These are phyloP conservation scores for Daldinia bambusicola DNA, from an alignment of 495 filamentous ascomycete species.

Conservation along the genomic window DNA sequence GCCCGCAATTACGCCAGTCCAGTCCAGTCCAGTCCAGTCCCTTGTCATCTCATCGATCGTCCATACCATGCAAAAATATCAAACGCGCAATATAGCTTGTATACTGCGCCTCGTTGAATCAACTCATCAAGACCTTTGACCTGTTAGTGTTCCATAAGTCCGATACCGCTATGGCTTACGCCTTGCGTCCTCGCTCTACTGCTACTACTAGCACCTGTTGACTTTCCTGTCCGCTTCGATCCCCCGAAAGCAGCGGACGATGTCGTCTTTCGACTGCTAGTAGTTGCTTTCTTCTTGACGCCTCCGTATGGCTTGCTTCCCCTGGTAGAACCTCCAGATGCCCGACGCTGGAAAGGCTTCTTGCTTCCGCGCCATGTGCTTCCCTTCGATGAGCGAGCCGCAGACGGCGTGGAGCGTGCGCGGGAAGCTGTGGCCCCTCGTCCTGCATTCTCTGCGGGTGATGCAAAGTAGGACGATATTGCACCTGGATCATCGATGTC, in stretches of 20 bases:
- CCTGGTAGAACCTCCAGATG: constrained; percentile 42
- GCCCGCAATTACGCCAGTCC: constrained; percentile 14
- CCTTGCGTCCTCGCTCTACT: constrained; percentile 30
- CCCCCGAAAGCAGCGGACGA: constrained; percentile 31
- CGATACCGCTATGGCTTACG: constrained; percentile 40
- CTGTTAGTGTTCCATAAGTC: constrained; percentile 45
- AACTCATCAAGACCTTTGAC: not conserved
- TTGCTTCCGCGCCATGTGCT: constrained; percentile 40
- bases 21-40: constrained; percentile 9
- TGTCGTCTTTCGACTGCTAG: constrained; percentile 31
- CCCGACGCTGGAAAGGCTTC: constrained; percentile 32
- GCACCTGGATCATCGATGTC: constrained; percentile 55
- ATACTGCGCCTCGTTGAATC: constrained; percentile 15
- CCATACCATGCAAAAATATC: constrained; percentile 15
- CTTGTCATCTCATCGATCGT: constrained; percentile 23
- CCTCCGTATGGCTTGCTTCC: constrained; percentile 37
- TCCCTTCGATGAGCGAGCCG: constrained; percentile 16
- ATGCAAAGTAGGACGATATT: constrained; percentile 59
- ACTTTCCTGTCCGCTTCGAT: constrained; percentile 12
- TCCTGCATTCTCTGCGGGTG: constrained; percentile 44
- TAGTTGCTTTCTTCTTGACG: constrained; percentile 46
- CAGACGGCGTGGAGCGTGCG: constrained; percentile 30
- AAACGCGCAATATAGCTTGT: constrained; percentile 9
- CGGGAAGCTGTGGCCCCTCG: constrained; percentile 25
- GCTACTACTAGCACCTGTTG: constrained; percentile 16